A percentile compares a stretch with the other conserved stretches of the same genome.
These are phyloP conservation scores for Hericium alpestre DNA, from an alignment of 768 basidiomycete genomes.

Conservation along the genomic window DNA sequence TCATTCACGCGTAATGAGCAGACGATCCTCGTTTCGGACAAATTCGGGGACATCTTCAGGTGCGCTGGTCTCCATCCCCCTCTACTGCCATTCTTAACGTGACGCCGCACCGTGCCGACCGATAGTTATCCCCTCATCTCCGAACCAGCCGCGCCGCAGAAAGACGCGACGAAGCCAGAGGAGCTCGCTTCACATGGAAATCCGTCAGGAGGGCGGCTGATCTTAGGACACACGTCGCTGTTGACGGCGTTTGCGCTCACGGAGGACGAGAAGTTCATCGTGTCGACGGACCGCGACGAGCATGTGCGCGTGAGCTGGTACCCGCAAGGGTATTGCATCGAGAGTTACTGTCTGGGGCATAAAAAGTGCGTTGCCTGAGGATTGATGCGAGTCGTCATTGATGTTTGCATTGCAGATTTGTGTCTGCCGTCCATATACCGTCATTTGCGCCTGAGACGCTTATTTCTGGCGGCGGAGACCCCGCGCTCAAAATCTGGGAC, in stretches of 20 bases:
- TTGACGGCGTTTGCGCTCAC: conserved; percentile 66
- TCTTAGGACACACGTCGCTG: conserved; percentile 84
- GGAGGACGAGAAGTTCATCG: conserved; percentile 57
- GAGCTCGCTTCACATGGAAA: conserved; percentile 53
- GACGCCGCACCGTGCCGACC: too few species aligned
- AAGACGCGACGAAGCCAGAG: conserved; percentile 10
- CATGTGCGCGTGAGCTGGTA: conserved; percentile 89
- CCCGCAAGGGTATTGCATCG: conserved; percentile 77
- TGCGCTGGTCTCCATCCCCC: conserved; percentile 20
- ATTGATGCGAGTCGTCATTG: background rate
- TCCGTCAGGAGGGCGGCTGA: conserved; percentile 53
- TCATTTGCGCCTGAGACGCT: conserved; percentile 34
- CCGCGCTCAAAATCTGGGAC: conserved; percentile 66
- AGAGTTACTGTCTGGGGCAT: conserved; percentile 81
- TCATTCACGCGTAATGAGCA: conserved; percentile 48
- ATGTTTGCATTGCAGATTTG: conserved; percentile 41
- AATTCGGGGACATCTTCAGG: conserved; percentile 92
- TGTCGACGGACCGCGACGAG: conserved; percentile 91
- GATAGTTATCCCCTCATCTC: conserved; percentile 55
- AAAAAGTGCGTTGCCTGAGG: conserved; percentile 43
- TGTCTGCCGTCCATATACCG: conserved; percentile 74
- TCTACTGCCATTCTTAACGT: too few species aligned
- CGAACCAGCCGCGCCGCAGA: conserved; percentile 12
- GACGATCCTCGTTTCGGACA: conserved; percentile 78
- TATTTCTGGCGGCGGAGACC: conserved; percentile 86